phyloP scores from a whole-genome alignment of 345 rosid genomes.

The Boechera retrofracta region DNA sequence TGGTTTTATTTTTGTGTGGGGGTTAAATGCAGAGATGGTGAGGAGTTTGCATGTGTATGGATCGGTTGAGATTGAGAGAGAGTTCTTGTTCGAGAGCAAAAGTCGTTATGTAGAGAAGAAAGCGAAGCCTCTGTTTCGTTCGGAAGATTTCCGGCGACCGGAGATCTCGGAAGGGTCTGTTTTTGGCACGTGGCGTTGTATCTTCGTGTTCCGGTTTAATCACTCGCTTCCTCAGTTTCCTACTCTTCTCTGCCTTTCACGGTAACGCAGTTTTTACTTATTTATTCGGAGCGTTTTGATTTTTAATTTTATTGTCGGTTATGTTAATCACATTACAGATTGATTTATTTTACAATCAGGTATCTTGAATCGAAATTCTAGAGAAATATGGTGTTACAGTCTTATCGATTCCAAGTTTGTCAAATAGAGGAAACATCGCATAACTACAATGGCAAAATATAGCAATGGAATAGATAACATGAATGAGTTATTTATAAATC shows the following conservation, averaged over 20 bases:
- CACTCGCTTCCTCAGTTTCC: constrained; percentile 44
- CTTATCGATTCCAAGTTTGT: neutral
- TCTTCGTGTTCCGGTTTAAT: constrained; percentile 44
- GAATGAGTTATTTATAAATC: neutral
- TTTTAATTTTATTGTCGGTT: neutral
- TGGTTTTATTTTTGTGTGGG: neutral
- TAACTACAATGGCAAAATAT: neutral
- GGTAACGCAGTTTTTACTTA: constrained; percentile 40
- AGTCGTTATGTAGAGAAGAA: constrained; percentile 43
- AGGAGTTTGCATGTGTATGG: constrained; percentile 57
- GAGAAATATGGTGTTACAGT: neutral
- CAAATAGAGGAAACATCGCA: neutral
- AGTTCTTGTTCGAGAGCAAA: constrained; percentile 41
- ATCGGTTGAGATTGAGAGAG: constrained; percentile 48
- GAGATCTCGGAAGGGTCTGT: constrained; percentile 46
- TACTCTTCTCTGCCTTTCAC: constrained; percentile 45
- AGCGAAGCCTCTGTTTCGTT: constrained; percentile 39
- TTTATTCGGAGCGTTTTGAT: neutral
- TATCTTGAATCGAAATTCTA: neutral
- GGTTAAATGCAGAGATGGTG: constrained; percentile 43
- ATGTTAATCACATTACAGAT: neutral
- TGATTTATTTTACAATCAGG: neutral
- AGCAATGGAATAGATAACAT: neutral
- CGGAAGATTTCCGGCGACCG: constrained; percentile 27
- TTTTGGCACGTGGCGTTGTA: constrained; percentile 46